Evolutionary conservation across 345 rosid genomes (phyloP).

Genomic region (Dipteronia dyeriana): DNA sequence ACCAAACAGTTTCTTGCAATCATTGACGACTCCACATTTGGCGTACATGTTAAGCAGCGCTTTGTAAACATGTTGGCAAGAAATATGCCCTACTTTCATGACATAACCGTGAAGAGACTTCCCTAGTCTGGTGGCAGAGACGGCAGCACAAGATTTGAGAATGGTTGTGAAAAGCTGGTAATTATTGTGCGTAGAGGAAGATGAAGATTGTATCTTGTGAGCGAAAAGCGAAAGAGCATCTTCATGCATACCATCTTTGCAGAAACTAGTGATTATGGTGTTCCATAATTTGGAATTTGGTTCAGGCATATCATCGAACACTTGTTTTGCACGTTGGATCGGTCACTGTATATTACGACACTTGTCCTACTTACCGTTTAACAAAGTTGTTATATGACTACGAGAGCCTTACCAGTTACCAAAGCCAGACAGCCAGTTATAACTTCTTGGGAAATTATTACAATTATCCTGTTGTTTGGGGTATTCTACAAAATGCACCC

Average conservation of each 20-base stretch:
- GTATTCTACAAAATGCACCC: too few relatives aligned
- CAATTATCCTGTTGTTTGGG: too few relatives aligned
- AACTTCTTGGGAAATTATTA: too few relatives aligned
- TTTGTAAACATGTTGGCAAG: conserved; percentile 58
- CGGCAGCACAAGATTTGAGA: conserved; percentile 62
- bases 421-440: too few relatives aligned
- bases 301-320: conserved; percentile 52
- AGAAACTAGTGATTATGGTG: conserved; percentile 24
- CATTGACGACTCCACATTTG: conserved; percentile 56
- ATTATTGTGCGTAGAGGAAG: conserved; percentile 34
- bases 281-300: conserved; percentile 27
- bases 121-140: conserved; percentile 47
- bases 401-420: too few relatives aligned
- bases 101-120: conserved; percentile 50
- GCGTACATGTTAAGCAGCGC: conserved; percentile 80
- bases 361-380: too few relatives aligned
- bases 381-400: too few relatives aligned
- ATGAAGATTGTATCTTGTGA: conserved; percentile 32
- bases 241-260: conserved; percentile 23
- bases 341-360: too few relatives aligned
- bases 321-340: conserved; percentile 16
- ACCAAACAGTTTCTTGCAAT: conserved; percentile 56
- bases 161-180: conserved; percentile 48
- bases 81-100: conserved; percentile 51
- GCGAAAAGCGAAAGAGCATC: conserved; percentile 43